These are phyloP conservation scores for Colletotrichum sp. DNA, from an alignment of 2,329 filamentous ascomycete species.

Conservation along the genomic window DNA sequence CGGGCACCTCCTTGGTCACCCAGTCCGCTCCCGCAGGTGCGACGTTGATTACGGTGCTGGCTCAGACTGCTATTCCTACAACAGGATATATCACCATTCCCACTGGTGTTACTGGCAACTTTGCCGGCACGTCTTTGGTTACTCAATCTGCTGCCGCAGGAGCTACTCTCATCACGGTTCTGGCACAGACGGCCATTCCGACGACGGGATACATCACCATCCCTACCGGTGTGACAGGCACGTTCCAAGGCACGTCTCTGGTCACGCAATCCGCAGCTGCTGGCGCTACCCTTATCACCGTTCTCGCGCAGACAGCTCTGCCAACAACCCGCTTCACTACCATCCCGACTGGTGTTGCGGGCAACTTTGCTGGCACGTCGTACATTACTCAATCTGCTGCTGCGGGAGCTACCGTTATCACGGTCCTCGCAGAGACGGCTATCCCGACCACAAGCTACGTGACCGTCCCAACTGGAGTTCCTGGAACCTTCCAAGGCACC, in stretches of 20 bases:
- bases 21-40: not conserved
- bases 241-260: not conserved
- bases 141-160: not conserved
- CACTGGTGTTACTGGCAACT: not conserved
- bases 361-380: no score
- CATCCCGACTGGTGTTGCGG: not conserved
- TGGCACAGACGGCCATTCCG: not conserved
- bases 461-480: not conserved
- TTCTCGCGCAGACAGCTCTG: constrained; percentile 4
- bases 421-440: no score
- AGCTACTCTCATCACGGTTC: not conserved
- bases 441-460: no score
- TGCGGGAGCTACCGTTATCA: no score
- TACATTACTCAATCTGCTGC: no score
- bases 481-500: not conserved
- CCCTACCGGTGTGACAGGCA: not conserved
- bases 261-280: not conserved
- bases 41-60: not conserved
- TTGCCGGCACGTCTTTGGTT: not conserved
- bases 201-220: not conserved
- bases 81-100: not conserved
- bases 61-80: not conserved
- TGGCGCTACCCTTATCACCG: not conserved
- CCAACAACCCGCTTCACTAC: not conserved
- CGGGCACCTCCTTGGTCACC: not conserved